Conservation (phyloP, 371 early-diverging fungal genomes). For the Spiromyces aspiralis region DNA sequence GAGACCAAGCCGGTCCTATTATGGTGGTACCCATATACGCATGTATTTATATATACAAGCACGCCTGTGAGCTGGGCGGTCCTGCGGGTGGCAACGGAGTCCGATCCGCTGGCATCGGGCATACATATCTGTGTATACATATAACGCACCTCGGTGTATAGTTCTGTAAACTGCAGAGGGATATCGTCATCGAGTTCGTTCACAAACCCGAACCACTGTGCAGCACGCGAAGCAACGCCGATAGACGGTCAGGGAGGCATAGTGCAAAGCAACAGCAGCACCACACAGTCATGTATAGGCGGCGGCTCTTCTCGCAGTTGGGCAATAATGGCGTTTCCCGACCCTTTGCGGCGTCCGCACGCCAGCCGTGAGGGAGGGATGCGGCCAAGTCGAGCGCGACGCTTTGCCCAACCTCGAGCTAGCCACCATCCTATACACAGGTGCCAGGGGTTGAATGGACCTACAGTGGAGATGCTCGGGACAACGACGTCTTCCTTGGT, state of each 20-base stretch:
- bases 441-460: not conserved
- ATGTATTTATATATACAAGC: not conserved
- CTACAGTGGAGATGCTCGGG: conserved; percentile 57
- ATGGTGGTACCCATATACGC: not conserved
- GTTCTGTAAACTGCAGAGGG: conserved; percentile 34
- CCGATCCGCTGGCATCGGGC: too few species aligned
- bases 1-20: conserved; percentile 52
- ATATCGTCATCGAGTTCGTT: conserved; percentile 32
- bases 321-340: too few species aligned
- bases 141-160: conserved; percentile 34
- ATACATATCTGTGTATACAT: too few species aligned
- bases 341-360: too few species aligned
- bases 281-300: not conserved
- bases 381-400: not conserved
- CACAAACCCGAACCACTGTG: conserved; percentile 62
- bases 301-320: too few species aligned
- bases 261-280: not conserved
- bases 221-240: conserved; percentile 8
- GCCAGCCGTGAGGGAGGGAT: not conserved
- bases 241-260: not conserved
- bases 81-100: not conserved
- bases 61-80: not conserved
- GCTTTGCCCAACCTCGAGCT: not conserved
- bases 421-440: not conserved
- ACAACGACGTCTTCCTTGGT: conserved; percentile 57